These are phyloP conservation scores for Candida coquimbonensis DNA, from an alignment of 805 yeast genomes.

Conservation along the genomic window DNA sequence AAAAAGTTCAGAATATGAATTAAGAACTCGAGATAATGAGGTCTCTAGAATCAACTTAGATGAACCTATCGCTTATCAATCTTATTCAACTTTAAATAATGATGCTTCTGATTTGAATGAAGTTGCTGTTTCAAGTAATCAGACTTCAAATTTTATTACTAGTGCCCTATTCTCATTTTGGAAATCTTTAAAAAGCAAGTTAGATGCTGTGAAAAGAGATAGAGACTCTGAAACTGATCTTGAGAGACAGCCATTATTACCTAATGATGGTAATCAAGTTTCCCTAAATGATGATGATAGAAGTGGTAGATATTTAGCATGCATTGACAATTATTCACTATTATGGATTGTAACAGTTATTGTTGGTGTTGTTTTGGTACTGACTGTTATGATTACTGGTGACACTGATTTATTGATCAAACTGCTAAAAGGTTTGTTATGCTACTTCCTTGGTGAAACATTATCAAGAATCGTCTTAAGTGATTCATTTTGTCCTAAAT, in stretches of 20 bases:
- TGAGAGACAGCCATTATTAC: constrained; percentile 13
- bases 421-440: constrained; percentile 13
- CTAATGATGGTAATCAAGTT: not conserved
- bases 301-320: constrained; percentile 1
- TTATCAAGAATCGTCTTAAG: constrained; percentile 11
- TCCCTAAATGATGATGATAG: not conserved
- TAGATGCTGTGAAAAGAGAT: not conserved
- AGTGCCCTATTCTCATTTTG: not conserved
- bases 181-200: not conserved
- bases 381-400: constrained; percentile 11
- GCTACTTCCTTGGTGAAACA: constrained; percentile 15
- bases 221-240: constrained; percentile 4
- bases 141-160: not conserved
- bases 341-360: constrained; percentile 2
- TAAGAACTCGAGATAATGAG: not conserved
- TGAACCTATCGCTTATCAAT: not conserved
- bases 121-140: not conserved
- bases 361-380: constrained; percentile 2
- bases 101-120: not conserved
- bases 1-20: constrained; percentile 5
- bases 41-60: not conserved
- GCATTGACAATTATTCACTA: constrained; percentile 1
- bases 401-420: constrained; percentile 14
- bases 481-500: constrained; percentile 13
- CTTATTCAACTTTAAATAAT: constrained; percentile 4